Evolutionary conservation across 1,139 yeast genomes (phyloP).

Genomic region (Debaryomyces sp.): DNA sequence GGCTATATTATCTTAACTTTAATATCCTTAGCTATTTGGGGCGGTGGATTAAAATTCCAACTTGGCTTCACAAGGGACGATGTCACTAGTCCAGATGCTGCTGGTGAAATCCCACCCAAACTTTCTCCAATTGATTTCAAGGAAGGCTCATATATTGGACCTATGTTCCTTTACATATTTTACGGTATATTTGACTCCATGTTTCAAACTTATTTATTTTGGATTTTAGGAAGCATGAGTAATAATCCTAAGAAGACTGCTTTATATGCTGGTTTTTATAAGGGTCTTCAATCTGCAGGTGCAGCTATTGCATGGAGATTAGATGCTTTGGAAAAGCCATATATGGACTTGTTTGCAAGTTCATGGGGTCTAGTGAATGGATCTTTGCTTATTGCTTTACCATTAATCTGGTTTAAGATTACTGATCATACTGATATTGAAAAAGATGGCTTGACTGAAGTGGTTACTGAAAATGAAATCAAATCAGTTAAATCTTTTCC

Average conservation of each 20-base stretch:
- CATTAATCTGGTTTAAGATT: slow-evolving; percentile 43
- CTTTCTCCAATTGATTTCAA: slow-evolving; percentile 46
- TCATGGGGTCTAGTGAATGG: slow-evolving; percentile 61
- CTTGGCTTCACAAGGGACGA: slow-evolving; percentile 44
- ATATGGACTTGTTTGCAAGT: slow-evolving; percentile 50
- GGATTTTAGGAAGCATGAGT: slow-evolving; percentile 61
- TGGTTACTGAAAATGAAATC: slow-evolving; percentile 31
- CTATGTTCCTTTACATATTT: slow-evolving; percentile 62
- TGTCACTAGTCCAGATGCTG: slow-evolving; percentile 17
- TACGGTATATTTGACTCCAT: slow-evolving; percentile 62
- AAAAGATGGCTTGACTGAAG: slow-evolving; percentile 35
- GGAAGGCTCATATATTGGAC: slow-evolving; percentile 53
- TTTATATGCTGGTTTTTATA: slow-evolving; percentile 62
- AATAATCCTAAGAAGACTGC: slow-evolving; percentile 60
- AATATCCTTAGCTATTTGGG: slow-evolving; percentile 56
- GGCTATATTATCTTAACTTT: slow-evolving; percentile 49
- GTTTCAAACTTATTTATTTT: slow-evolving; percentile 58
- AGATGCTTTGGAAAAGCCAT: slow-evolving; percentile 47
- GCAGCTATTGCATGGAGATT: slow-evolving; percentile 65
- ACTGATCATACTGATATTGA: slow-evolving; percentile 48
- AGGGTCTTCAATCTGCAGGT: slow-evolving; percentile 66
- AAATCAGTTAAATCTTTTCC: slow-evolving; percentile 22
- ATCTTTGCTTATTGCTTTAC: slow-evolving; percentile 45
- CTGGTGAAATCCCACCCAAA: slow-evolving; percentile 12
- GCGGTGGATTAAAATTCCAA: slow-evolving; percentile 62